phyloP scores from a whole-genome alignment of 371 early-diverging fungal species.

The Lichtheimia corymbifera region DNA sequence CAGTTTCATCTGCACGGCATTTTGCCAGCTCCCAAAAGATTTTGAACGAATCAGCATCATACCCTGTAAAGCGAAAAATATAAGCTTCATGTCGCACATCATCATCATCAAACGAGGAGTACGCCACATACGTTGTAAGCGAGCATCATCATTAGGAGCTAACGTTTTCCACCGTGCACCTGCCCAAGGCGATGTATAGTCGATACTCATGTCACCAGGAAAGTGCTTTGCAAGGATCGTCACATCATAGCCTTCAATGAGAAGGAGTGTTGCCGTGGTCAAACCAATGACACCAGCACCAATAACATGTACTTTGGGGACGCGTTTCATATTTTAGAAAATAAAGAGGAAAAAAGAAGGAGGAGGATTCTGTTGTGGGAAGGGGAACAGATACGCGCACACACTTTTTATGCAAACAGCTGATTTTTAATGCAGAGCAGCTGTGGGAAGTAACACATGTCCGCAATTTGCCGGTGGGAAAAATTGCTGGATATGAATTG shows the following conservation, averaged over 20 bases:
- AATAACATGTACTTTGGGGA: slow-evolving; percentile 48
- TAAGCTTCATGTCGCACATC: neutral
- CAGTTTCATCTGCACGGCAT: slow-evolving; percentile 27
- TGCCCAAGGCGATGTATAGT: slow-evolving; percentile 68
- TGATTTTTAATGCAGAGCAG: no score
- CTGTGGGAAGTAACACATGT: no score
- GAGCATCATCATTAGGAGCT: slow-evolving; percentile 52
- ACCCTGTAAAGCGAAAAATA: slow-evolving; percentile 10
- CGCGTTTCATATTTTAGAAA: slow-evolving; percentile 5
- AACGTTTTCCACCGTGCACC: slow-evolving; percentile 75
- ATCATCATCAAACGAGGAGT: neutral
- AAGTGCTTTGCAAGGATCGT: slow-evolving; percentile 60
- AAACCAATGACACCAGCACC: slow-evolving; percentile 77
- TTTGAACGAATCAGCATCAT: slow-evolving; percentile 30
- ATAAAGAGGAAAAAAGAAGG: neutral
- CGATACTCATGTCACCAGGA: slow-evolving; percentile 45
- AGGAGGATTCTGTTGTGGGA: neutral
- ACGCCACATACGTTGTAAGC: slow-evolving; percentile 31
- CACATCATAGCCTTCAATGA: slow-evolving; percentile 55
- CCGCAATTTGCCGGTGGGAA: no score
- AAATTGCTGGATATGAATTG: no score
- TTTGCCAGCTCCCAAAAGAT: slow-evolving; percentile 34
- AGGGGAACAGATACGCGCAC: neutral
- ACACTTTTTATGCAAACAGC: no score
- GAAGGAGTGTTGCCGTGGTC: slow-evolving; percentile 56